These are phyloP conservation scores for Paramyrothecium sp. DNA, from an alignment of 2,329 filamentous ascomycete genomes.

Conservation along the genomic window DNA sequence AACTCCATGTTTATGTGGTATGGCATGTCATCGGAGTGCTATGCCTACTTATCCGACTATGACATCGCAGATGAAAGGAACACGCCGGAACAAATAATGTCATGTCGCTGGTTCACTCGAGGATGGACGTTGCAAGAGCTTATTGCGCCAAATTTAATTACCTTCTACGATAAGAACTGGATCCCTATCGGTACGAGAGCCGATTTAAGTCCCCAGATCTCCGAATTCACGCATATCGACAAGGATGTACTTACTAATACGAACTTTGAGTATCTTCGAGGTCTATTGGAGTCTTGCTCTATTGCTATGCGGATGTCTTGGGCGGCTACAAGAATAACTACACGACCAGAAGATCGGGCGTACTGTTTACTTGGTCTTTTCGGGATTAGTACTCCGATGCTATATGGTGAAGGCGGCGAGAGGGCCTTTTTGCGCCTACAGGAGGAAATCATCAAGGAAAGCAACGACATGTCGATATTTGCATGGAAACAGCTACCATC, in stretches of 20 bases:
- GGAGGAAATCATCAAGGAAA: slow-evolving; percentile 16
- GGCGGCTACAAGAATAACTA: background rate
- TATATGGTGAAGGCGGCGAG: slow-evolving; percentile 19
- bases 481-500: slow-evolving; percentile 7
- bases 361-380: background rate
- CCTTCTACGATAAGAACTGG: background rate
- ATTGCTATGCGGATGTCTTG: background rate
- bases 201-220: background rate
- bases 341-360: background rate
- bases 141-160: background rate
- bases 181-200: background rate
- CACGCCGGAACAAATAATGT: background rate
- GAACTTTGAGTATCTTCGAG: background rate
- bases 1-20: slow-evolving; percentile 1
- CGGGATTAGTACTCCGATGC: background rate
- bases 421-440: slow-evolving; percentile 21
- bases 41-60: background rate
- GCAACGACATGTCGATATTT: slow-evolving; percentile 12
- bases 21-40: background rate
- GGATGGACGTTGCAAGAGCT: slow-evolving; percentile 1
- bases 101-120: background rate
- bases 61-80: background rate
- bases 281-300: background rate
- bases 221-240: background rate
- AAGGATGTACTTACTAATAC: background rate